A percentile compares a stretch with the other conserved stretches of the same genome.
Conservation (phyloP, 345 rosid species). For the Fremontodendron californicum region DNA sequence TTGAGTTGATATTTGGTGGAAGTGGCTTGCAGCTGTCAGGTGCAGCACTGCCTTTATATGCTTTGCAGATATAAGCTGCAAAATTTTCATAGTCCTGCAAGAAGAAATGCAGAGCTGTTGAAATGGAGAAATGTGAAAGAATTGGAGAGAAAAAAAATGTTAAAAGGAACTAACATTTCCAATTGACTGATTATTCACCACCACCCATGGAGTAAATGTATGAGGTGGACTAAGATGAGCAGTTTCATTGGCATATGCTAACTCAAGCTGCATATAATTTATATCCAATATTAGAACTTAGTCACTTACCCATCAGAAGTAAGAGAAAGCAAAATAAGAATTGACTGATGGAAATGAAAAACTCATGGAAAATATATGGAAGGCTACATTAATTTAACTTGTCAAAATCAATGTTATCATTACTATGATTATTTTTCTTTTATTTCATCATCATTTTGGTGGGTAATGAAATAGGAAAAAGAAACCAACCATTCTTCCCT, state of each 20-base stretch:
- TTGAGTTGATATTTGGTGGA: background rate
- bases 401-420: background rate
- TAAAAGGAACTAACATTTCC: constrained; percentile 24
- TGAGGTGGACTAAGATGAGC: constrained; percentile 34
- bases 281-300: background rate
- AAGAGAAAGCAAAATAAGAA: background rate
- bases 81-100: constrained; percentile 39
- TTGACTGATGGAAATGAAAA: background rate
- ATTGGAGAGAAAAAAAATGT: background rate
- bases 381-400: background rate
- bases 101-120: background rate
- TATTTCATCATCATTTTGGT: background rate
- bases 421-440: background rate
- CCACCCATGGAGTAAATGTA: constrained; percentile 36
- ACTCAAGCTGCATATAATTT: constrained; percentile 30
- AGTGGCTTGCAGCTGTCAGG: constrained; percentile 28
- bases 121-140: background rate
- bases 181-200: constrained; percentile 30
- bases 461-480: background rate
- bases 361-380: background rate
- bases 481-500: constrained; percentile 33
- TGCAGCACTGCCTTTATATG: constrained; percentile 25
- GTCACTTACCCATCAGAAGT: no score
- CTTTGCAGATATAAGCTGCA: constrained; percentile 33
- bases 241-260: constrained; percentile 28